Percentiles rank a stretch among this genome's conserved stretches.
Evolutionary conservation across 805 yeast species (phyloP).

Genomic region (Candida suzukii): DNA sequence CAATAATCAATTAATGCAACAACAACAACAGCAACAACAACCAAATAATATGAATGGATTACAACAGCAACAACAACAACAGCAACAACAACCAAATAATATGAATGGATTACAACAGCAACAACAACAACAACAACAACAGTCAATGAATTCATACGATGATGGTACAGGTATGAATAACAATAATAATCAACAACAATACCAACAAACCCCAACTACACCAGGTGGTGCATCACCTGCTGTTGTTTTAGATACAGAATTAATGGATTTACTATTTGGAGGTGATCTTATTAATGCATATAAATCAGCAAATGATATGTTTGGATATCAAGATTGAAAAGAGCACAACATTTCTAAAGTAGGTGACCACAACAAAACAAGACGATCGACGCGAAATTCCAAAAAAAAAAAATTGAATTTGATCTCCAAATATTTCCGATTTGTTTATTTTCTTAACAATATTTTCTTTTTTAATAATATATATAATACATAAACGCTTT

Average conservation of each 20-base stretch:
- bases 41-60: not conserved
- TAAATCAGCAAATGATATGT: slow-evolving; percentile 1
- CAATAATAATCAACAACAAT: no score
- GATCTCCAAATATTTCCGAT: no score
- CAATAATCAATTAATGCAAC: not conserved
- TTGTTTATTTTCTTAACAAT: no score
- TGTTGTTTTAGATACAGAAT: slow-evolving; percentile 18
- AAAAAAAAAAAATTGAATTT: no score
- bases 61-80: not conserved
- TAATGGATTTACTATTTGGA: slow-evolving; percentile 26
- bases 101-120: slow-evolving; percentile 1
- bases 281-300: slow-evolving; percentile 9
- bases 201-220: no score
- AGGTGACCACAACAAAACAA: no score
- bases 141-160: not conserved
- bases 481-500: no score
- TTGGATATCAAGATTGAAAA: slow-evolving; percentile 2
- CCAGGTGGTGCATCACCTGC: not conserved
- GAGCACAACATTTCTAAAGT: no score
- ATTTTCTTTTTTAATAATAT: no score
- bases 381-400: no score
- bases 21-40: slow-evolving; percentile 1
- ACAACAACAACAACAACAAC: not conserved
- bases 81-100: not conserved
- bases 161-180: not conserved